A percentile compares a stretch with the other conserved stretches of the same genome.
Evolutionary conservation across 1,284 basidiomycete genomes (phyloP).

Genomic region (Cerioporus squamosus): DNA sequence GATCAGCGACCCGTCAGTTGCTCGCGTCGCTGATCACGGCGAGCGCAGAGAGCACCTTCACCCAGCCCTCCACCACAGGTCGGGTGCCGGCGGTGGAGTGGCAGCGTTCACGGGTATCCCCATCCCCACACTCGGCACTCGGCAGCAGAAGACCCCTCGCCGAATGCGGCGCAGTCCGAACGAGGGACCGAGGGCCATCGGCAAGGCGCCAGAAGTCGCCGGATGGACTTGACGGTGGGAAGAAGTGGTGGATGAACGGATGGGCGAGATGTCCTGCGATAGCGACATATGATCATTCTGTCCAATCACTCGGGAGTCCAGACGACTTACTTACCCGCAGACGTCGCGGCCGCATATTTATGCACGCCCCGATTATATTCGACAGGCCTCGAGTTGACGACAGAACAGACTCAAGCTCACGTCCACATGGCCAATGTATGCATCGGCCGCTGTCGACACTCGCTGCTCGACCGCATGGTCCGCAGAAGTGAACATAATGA

Average conservation of each 20-base stretch:
- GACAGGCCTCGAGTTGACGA: background rate
- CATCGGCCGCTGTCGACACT: background rate
- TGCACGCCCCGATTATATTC: background rate
- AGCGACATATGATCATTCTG: slow-evolving; percentile 12
- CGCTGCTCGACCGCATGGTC: background rate
- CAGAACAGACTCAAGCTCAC: slow-evolving; percentile 1
- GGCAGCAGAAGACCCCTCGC: background rate
- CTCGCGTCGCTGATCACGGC: slow-evolving; percentile 16
- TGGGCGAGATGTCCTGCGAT: slow-evolving; percentile 14
- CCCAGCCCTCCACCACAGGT: slow-evolving; percentile 2
- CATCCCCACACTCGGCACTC: background rate
- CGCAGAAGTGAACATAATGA: background rate
- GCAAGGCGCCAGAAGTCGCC: slow-evolving; percentile 2
- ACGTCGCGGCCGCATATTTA: slow-evolving; percentile 2
- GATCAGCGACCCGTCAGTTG: slow-evolving; percentile 20
- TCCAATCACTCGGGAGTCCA: slow-evolving; percentile 5
- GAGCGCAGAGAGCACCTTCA: slow-evolving; percentile 11
- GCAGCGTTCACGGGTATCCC: background rate
- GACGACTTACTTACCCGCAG: slow-evolving; percentile 4
- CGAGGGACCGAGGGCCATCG: background rate
- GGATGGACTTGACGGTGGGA: slow-evolving; percentile 17
- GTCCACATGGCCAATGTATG: background rate
- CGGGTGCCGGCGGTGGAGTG: background rate
- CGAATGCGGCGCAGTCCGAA: background rate
- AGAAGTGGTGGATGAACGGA: background rate